Base-by-base conservation (phyloP, 192 early-diverging fungal species). In the Backusella liffmaniae region DNA sequence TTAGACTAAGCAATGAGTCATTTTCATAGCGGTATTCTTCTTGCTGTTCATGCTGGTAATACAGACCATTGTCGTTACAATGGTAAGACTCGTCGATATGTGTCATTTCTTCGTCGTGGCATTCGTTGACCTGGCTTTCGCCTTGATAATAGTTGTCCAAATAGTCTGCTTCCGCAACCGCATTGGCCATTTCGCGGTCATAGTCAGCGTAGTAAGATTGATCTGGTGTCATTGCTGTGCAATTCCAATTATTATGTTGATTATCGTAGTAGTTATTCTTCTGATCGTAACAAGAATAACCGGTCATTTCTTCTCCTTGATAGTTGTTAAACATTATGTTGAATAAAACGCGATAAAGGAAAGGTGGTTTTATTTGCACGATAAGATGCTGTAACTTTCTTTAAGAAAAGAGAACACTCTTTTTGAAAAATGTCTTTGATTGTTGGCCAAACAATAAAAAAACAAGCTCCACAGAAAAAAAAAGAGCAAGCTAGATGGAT, bases 371-470 rank as follows among this genome's bases (percentile, higher is more conserved):
- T 26, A 62, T 62, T 62, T 62, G 29, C 23, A 62, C 23, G 56
- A 1, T 26, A 62, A 26, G 18, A 62, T 62, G 56, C 29, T 62
- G 10, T 62, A 29, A 62, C 21, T 62, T 62, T 44, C 12, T 62
- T 62, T 3, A 62, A 49, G 46, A n/a, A 49, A 49, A 49, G 46
- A 49, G 46, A 49, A 49, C 16, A 4, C 16, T 49, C 46, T 49
- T 49, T 62, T 62, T 13, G 26, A 62, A 62, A 62, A 62, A 10
- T 29, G 21, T 29, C 8, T 29, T 62, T 23, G 12, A 62, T 62
- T 62, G 56, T 62, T 26, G 56, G 56, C 56, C 56, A 62, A 62
- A 62, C 56, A 62, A 62, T 29, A 23, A 62, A 62, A 56, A 29
- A 62, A 62, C 56, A 62, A 26, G 23, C 56, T 62, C 29, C 21